phyloP scores from a whole-genome alignment of 306 rosid genomes.

The Carpinus fangiana region DNA sequence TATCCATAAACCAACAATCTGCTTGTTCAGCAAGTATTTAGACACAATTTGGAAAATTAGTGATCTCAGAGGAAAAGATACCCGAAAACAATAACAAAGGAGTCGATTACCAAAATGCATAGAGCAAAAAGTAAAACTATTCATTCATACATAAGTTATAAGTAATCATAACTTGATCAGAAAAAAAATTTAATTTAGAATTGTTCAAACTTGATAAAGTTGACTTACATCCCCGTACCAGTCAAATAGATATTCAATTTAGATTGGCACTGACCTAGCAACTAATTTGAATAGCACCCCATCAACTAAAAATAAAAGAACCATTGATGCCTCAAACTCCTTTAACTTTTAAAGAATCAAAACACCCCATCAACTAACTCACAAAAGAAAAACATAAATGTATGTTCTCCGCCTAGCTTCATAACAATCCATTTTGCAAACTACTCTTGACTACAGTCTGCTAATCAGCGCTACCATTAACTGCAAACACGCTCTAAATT shows the following conservation, averaged over 20 bases:
- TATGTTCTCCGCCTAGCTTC: neutral
- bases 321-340: neutral
- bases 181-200: neutral
- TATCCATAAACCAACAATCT: conserved; percentile 48
- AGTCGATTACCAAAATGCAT: neutral
- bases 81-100: neutral
- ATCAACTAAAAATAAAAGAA: neutral
- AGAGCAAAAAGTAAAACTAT: neutral
- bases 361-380: neutral
- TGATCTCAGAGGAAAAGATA: neutral
- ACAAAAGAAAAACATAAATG: neutral
- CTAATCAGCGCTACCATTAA: neutral
- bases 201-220: neutral
- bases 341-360: neutral
- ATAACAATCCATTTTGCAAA: neutral
- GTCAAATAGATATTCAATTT: neutral
- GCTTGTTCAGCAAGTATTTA: conserved; percentile 24
- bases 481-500: neutral
- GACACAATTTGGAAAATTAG: neutral
- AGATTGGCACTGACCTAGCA: neutral
- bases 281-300: neutral
- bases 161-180: neutral
- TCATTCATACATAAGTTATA: neutral
- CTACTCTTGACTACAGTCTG: neutral
- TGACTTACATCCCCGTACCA: neutral